phyloP scores from a whole-genome alignment of 1,139 yeast genomes.

The Blastobotrys arbuscula region DNA sequence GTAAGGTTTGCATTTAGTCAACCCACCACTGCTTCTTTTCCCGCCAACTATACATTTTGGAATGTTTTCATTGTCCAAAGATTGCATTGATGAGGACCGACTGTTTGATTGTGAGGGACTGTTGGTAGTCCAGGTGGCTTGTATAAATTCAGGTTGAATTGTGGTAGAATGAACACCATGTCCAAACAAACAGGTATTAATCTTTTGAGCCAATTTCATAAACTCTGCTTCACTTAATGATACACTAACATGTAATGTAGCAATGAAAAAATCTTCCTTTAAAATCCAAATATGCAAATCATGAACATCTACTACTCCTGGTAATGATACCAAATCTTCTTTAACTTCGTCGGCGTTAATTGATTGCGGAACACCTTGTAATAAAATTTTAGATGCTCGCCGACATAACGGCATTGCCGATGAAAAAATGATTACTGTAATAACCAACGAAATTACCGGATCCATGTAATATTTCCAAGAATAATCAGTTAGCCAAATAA shows the following conservation, averaged over 20 bases:
- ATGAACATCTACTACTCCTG: conserved; percentile 79
- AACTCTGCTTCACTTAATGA: conserved; percentile 60
- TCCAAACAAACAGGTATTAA: conserved; percentile 71
- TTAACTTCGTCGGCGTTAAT: conserved; percentile 72
- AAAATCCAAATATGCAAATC: conserved; percentile 97
- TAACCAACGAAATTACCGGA: conserved; percentile 77
- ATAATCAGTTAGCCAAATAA: conserved; percentile 90
- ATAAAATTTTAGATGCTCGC: conserved; percentile 76
- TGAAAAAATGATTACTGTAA: conserved; percentile 82
- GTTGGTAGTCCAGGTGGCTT: neutral
- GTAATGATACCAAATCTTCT: conserved; percentile 55
- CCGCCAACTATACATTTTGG: conserved; percentile 9
- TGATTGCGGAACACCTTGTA: conserved; percentile 87
- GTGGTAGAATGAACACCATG: conserved; percentile 92
- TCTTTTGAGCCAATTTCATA: conserved; percentile 64
- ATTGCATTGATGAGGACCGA: conserved; percentile 1
- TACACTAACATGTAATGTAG: conserved; percentile 82
- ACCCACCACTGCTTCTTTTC: conserved; percentile 10
- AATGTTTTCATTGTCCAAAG: neutral
- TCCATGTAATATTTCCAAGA: conserved; percentile 85
- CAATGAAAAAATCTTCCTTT: conserved; percentile 81
- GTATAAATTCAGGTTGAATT: conserved; percentile 78
- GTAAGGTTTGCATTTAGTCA: neutral
- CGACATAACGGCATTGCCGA: conserved; percentile 89
- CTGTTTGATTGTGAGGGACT: neutral